Percentiles rank a stretch among this genome's conserved stretches.
Conservation (phyloP, 164 flowering plant genomes). For the Annona cherimola region DNA sequence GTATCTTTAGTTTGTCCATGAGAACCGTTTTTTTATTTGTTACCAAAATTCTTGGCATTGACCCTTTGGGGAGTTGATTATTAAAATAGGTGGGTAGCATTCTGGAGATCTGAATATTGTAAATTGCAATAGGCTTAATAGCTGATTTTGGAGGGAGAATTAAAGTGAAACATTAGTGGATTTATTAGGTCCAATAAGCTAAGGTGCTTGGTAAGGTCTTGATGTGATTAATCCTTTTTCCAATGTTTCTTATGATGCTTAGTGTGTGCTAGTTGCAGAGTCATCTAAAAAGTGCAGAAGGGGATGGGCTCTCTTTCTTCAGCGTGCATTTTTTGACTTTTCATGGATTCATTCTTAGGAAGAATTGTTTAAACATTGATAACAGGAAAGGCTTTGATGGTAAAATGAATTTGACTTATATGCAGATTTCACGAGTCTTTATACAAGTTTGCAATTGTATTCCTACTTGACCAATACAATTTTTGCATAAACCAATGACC, state of each 20-base stretch:
- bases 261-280: neutral
- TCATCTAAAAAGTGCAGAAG: neutral
- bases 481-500: too few relatives aligned
- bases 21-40: neutral
- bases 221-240: neutral
- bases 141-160: neutral
- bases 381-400: too few relatives aligned
- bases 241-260: neutral
- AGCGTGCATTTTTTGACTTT: neutral
- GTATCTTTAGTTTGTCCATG: too few relatives aligned
- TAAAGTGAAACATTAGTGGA: too few relatives aligned
- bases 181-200: too few relatives aligned
- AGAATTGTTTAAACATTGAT: too few relatives aligned
- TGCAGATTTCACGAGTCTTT: too few relatives aligned
- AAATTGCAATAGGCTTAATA: neutral
- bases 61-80: neutral
- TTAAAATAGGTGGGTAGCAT: neutral
- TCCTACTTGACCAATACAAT: too few relatives aligned
- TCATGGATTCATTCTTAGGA: neutral
- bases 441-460: too few relatives aligned
- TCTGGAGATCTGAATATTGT: neutral
- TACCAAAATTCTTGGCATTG: neutral
- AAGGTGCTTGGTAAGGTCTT: neutral
- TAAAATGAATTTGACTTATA: too few relatives aligned
- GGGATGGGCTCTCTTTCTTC: neutral